Evolutionary conservation across 495 filamentous ascomycete genomes (phyloP).

Genomic region (Hypoxylon crocopeplum): DNA sequence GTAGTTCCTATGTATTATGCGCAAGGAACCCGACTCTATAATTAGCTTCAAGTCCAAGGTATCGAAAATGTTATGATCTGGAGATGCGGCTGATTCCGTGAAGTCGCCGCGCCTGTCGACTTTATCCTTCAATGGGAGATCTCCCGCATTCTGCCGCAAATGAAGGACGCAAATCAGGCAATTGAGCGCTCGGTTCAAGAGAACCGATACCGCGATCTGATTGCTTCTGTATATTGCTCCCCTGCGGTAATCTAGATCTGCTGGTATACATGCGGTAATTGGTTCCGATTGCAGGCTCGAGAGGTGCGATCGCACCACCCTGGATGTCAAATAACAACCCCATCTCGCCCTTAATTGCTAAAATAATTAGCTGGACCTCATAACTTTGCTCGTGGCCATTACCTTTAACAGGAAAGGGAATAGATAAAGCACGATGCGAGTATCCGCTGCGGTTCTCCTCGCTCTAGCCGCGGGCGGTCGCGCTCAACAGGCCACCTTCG

Average conservation of each 20-base stretch:
- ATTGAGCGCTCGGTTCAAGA: slow-evolving; percentile 16
- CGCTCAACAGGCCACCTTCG: slow-evolving; percentile 42
- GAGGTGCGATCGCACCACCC: slow-evolving; percentile 17
- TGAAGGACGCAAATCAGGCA: slow-evolving; percentile 32
- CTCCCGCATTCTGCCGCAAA: slow-evolving; percentile 45
- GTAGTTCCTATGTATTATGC: not conserved
- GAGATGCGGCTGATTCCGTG: slow-evolving; percentile 8
- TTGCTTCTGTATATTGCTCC: slow-evolving; percentile 16
- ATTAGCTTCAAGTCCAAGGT: not conserved
- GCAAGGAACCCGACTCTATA: not conserved
- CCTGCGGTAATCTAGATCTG: slow-evolving; percentile 2
- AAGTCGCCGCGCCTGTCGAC: not conserved
- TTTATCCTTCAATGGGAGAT: slow-evolving; percentile 40
- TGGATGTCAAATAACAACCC: too few species aligned
- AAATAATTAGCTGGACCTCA: too few species aligned
- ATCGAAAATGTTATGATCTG: not conserved
- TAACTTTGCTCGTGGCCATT: not conserved
- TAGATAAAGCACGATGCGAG: slow-evolving; percentile 7
- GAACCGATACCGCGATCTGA: slow-evolving; percentile 7
- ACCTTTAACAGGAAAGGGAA: not conserved
- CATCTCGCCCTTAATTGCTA: too few species aligned
- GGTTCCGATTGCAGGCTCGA: slow-evolving; percentile 2
- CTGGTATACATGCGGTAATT: slow-evolving; percentile 27
- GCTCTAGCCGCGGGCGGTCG: slow-evolving; percentile 13
- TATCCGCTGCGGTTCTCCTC: slow-evolving; percentile 8